Percentiles rank a stretch among this genome's conserved stretches.
Evolutionary conservation across 148 eudicot species (phyloP).

Genomic region (Agrostemma githago): DNA sequence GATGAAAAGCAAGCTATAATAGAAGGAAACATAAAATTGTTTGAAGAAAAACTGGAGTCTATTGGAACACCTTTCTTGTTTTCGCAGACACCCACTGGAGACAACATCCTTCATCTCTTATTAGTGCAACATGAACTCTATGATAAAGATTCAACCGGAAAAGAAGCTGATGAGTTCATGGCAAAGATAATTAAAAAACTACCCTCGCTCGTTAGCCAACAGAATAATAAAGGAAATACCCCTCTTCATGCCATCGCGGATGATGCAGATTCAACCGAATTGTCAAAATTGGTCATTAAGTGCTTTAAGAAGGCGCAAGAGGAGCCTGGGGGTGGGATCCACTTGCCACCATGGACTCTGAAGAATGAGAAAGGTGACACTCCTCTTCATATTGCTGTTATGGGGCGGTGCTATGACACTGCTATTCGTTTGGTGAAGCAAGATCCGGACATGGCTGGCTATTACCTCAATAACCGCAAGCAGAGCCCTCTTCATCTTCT

Average conservation of each 20-base stretch:
- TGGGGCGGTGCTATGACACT: background rate
- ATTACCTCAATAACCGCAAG: background rate
- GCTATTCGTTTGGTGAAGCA: background rate
- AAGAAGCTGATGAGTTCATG: background rate
- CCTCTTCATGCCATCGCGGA: background rate
- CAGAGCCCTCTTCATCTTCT: too few species aligned
- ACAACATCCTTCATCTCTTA: too few species aligned
- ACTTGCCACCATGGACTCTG: background rate
- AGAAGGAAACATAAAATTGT: background rate
- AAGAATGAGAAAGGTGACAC: background rate
- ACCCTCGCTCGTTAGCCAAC: constrained; percentile 3
- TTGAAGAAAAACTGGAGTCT: background rate
- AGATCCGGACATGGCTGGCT: background rate
- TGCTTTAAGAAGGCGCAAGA: background rate
- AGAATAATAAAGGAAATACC: background rate
- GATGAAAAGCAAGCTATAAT: background rate
- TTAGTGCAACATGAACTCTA: background rate
- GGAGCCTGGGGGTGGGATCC: background rate
- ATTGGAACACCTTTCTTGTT: background rate
- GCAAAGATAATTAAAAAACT: background rate
- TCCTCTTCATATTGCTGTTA: background rate
- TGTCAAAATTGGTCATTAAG: background rate
- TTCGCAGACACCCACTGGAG: background rate
- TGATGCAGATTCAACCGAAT: too few species aligned
- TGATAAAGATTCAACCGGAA: too few species aligned